These are phyloP conservation scores for Wallacemonas sp. DNA, from an alignment of 208 protist genomes.

Conservation along the genomic window DNA sequence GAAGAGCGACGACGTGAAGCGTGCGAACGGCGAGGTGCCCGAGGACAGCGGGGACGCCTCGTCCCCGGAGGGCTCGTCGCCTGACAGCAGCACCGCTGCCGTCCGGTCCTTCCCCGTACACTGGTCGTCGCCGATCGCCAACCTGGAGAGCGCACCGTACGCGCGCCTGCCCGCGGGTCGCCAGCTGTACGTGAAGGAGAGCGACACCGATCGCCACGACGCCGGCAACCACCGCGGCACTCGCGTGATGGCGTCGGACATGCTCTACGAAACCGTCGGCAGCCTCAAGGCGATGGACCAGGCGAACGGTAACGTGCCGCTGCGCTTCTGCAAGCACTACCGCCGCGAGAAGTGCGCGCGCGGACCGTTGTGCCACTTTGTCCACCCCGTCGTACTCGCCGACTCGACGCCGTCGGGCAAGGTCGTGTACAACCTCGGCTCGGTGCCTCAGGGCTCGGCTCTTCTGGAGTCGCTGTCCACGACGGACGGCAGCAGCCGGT, in stretches of 20 bases:
- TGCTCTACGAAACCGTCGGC: conserved; percentile 54
- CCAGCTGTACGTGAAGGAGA: conserved; percentile 46
- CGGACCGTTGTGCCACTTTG: conserved; percentile 61
- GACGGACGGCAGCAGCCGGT: background rate
- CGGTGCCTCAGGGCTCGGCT: conserved; percentile 2
- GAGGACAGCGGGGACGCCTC: background rate
- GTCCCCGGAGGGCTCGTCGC: background rate
- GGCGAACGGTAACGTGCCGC: conserved; percentile 26
- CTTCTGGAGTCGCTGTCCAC: background rate
- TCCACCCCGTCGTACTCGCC: conserved; percentile 52
- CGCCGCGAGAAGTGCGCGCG: conserved; percentile 64
- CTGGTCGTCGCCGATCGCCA: conserved; percentile 43
- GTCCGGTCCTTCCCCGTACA: conserved; percentile 53
- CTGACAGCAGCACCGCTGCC: background rate
- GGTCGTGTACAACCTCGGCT: conserved; percentile 12
- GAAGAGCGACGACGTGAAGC: conserved; percentile 16
- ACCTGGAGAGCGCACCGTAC: conserved; percentile 38
- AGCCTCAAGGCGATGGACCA: conserved; percentile 42
- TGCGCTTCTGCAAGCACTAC: conserved; percentile 75
- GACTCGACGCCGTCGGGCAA: background rate
- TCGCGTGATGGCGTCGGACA: conserved; percentile 33
- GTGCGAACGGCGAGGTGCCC: conserved; percentile 8
- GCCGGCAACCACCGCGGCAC: conserved; percentile 11
- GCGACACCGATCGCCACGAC: background rate
- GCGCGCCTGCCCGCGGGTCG: conserved; percentile 40